Evolutionary conservation across 2,329 filamentous ascomycete genomes (phyloP), one percentile per base, ranked within the genome.

Genomic region (Colletotrichum viniferum): DNA sequence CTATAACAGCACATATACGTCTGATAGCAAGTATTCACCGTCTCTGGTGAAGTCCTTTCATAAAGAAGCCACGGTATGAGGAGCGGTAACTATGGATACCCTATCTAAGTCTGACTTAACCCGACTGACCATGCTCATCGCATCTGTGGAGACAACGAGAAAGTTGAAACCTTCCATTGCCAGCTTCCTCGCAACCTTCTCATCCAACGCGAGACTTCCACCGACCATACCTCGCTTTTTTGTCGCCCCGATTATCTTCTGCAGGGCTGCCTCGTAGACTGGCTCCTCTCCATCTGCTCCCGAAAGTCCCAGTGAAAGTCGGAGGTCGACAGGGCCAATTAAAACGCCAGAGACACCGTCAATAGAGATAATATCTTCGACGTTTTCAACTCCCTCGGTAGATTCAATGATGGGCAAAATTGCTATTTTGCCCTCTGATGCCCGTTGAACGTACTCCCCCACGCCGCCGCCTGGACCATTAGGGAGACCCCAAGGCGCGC

Each of bases 1-100:
- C 9, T 48, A 21, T 4, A 2, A 1, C 0, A 48, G n/a, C 6
- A 48, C 5, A 21, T 7, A 21, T 7, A 2, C 10, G n/a, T 4
- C 36, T 1, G 1, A 2, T 16, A 38, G 36, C 36, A 38, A 38
- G 4, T 38, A 16, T 5, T 38, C 36, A 18, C 2, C 14, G 36
- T 38, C 14, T 38, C 14, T 2, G 18, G 36, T 38, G 36, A 4
- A 36, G 4, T 38, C 2, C 14, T 0, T 38, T 52, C n/a, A 52
- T 12, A 21, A 52, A 6, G 43, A 52, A 21, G 43, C n/a, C 10
- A 1, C 43, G 6, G n/a, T 21, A 13, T 52, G 43, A 13, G n/a
- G n/a, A 21, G n/a, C n/a, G 43, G n/a, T 21, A 2, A 52, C n/a
- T 4, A 52, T 21, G 4, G 43, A 52, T 21, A 10, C 43, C 43